phyloP scores from a whole-genome alignment of 1,284 basidiomycete species.

The Volvariella volvacea region DNA sequence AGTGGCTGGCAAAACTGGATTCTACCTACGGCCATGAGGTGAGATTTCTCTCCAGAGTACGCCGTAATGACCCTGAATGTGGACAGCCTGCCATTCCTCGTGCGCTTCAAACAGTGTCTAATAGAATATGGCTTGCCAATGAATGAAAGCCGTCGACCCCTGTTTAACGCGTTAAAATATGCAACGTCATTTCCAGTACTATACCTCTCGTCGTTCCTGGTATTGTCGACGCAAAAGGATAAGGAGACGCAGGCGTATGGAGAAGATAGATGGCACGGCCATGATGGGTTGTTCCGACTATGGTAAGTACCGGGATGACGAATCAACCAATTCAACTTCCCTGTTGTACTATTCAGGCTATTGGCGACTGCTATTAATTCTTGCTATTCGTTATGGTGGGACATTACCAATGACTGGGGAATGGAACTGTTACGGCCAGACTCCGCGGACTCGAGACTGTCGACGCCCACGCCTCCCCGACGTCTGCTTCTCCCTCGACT shows the following conservation, averaged over 20 bases:
- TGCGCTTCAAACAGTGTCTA: slow-evolving; percentile 92
- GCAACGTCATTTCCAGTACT: slow-evolving; percentile 98
- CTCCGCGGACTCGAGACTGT: slow-evolving; percentile 13
- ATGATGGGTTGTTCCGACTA: slow-evolving; percentile 73
- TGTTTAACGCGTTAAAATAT: slow-evolving; percentile 97
- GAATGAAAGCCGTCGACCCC: slow-evolving; percentile 63
- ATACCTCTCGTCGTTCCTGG: slow-evolving; percentile 82
- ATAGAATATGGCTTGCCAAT: slow-evolving; percentile 74
- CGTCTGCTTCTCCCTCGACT: slow-evolving; percentile 40
- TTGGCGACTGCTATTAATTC: slow-evolving; percentile 85
- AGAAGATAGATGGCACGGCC: slow-evolving; percentile 59
- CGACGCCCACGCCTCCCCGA: slow-evolving; percentile 23
- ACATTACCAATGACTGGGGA: slow-evolving; percentile 98
- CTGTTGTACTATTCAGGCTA: slow-evolving; percentile 51
- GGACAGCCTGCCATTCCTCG: slow-evolving; percentile 78
- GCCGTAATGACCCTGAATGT: neutral
- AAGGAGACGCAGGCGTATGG: slow-evolving; percentile 31
- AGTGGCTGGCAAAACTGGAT: slow-evolving; percentile 67
- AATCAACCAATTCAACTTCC: slow-evolving; percentile 5
- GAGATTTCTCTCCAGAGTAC: slow-evolving; percentile 14
- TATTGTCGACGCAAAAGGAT: slow-evolving; percentile 52
- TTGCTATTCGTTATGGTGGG: slow-evolving; percentile 98
- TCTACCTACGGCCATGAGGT: slow-evolving; percentile 85
- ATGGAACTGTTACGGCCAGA: slow-evolving; percentile 62
- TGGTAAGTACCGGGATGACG: slow-evolving; percentile 48